phyloP scores from a whole-genome alignment of 768 basidiomycete species.

The Hydnomerulius pinastri region DNA sequence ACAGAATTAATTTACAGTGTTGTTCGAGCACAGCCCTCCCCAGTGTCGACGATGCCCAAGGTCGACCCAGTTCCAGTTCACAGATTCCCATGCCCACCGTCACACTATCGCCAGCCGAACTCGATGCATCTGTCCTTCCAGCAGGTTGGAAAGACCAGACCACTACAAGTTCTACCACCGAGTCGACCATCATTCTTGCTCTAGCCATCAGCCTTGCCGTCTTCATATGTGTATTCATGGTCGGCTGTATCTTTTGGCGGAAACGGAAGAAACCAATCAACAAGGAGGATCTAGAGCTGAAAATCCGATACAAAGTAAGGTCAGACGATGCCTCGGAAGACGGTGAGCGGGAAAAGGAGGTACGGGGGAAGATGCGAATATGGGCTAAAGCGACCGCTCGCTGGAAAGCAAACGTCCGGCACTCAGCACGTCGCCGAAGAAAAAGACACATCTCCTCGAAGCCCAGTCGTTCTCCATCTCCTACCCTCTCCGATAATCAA shows the following conservation, averaged over 20 bases:
- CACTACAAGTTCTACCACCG: slow-evolving; percentile 22
- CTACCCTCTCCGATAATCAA: slow-evolving; percentile 11
- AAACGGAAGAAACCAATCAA: slow-evolving; percentile 35
- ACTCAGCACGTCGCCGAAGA: slow-evolving; percentile 60
- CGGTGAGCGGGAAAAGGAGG: slow-evolving; percentile 45
- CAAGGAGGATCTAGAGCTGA: slow-evolving; percentile 56
- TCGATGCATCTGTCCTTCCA: slow-evolving; percentile 42
- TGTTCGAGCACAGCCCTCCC: slow-evolving; percentile 5
- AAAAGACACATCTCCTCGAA: slow-evolving; percentile 11
- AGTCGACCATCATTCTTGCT: slow-evolving; percentile 51
- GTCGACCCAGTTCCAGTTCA: slow-evolving; percentile 6
- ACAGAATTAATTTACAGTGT: slow-evolving; percentile 16
- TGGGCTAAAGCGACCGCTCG: slow-evolving; percentile 68
- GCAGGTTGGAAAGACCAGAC: slow-evolving; percentile 48
- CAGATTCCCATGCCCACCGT: slow-evolving; percentile 14
- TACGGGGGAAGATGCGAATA: slow-evolving; percentile 52
- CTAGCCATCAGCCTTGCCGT: slow-evolving; percentile 66
- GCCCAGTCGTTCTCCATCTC: slow-evolving; percentile 20
- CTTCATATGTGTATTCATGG: slow-evolving; percentile 60
- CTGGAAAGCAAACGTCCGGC: slow-evolving; percentile 66
- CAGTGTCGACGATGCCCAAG: slow-evolving; percentile 2
- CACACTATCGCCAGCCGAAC: slow-evolving; percentile 18
- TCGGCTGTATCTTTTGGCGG: slow-evolving; percentile 63
- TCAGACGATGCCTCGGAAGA: slow-evolving; percentile 30
- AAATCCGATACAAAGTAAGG: slow-evolving; percentile 27